These are phyloP conservation scores for Pleurotus sapidus DNA, from an alignment of 768 basidiomycete species.

Conservation along the genomic window DNA sequence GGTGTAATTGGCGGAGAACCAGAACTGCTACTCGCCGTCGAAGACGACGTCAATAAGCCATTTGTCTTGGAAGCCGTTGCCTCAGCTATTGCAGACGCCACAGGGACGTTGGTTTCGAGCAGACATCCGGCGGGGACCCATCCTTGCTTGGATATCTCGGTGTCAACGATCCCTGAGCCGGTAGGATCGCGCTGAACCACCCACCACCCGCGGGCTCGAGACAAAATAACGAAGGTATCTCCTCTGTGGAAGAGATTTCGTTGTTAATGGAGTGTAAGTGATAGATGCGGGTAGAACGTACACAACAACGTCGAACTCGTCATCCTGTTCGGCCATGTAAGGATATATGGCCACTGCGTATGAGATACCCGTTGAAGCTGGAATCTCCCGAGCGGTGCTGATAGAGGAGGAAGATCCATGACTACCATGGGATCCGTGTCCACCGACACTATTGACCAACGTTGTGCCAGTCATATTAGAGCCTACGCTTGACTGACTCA, in stretches of 20 bases:
- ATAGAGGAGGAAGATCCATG: not conserved
- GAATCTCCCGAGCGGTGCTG: conserved; percentile 36
- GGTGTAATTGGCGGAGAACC: conserved; percentile 37
- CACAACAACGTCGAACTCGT: conserved; percentile 98
- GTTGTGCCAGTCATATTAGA: conserved; percentile 7
- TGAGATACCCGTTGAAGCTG: conserved; percentile 59
- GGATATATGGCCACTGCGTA: conserved; percentile 99
- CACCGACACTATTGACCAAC: not conserved
- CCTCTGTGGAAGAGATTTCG: conserved; percentile 46
- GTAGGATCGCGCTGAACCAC: conserved; percentile 93
- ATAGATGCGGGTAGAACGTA: conserved; percentile 38
- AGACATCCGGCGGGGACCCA: conserved; percentile 99
- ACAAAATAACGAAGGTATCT: conserved; percentile 90
- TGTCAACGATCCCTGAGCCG: conserved; percentile 75
- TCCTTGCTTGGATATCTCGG: conserved; percentile 79
- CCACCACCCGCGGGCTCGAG: conserved; percentile 98
- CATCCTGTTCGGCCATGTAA: conserved; percentile 97
- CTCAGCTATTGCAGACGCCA: conserved; percentile 83
- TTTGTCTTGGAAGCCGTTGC: conserved; percentile 58
- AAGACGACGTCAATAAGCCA: not conserved
- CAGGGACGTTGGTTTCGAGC: conserved; percentile 89
- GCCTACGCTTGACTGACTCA: conserved; percentile 24
- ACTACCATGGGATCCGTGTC: conserved; percentile 5
- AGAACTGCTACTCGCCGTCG: conserved; percentile 29
- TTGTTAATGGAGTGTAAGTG: conserved; percentile 5